These are phyloP conservation scores for Nevesoporus exiguus DNA, from an alignment of 768 basidiomycete genomes.

Conservation along the genomic window DNA sequence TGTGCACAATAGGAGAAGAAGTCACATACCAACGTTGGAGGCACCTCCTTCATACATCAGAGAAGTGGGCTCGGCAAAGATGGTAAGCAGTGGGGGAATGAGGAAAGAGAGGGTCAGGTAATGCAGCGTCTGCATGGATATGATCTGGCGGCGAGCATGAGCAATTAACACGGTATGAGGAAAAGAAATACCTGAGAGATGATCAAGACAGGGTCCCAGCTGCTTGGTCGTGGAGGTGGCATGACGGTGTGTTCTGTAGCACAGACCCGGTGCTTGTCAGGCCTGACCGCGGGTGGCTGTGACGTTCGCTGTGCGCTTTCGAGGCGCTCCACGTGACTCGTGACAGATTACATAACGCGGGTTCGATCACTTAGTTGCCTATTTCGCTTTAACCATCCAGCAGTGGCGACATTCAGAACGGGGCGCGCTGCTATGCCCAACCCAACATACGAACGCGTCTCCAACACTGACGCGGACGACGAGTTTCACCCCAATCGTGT, in stretches of 20 bases:
- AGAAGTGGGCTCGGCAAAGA: constrained; percentile 72
- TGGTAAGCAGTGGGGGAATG: constrained; percentile 70
- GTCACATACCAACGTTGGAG: constrained; percentile 65
- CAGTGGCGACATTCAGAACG: constrained; percentile 1
- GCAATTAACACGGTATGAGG: background rate
- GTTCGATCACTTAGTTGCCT: constrained; percentile 8
- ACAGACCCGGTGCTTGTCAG: background rate
- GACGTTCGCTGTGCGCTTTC: background rate
- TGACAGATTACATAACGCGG: constrained; percentile 7
- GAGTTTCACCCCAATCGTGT: constrained; percentile 9
- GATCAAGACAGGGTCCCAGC: constrained; percentile 89
- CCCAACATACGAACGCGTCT: constrained; percentile 30
- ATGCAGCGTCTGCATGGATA: constrained; percentile 90
- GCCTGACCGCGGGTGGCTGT: background rate
- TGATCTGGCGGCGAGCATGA: constrained; percentile 55
- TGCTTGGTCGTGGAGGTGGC: constrained; percentile 42
- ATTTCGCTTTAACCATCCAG: constrained; percentile 1
- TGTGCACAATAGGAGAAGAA: background rate
- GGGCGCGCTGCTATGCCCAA: constrained; percentile 24
- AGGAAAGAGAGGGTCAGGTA: constrained; percentile 86
- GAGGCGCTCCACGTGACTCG: constrained; percentile 14
- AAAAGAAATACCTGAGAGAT: constrained; percentile 67
- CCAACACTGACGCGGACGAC: constrained; percentile 24
- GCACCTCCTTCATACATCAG: constrained; percentile 75
- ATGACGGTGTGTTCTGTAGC: constrained; percentile 17